Evolutionary conservation across 768 basidiomycete species (phyloP).

Genomic region (Auricularia cornea): DNA sequence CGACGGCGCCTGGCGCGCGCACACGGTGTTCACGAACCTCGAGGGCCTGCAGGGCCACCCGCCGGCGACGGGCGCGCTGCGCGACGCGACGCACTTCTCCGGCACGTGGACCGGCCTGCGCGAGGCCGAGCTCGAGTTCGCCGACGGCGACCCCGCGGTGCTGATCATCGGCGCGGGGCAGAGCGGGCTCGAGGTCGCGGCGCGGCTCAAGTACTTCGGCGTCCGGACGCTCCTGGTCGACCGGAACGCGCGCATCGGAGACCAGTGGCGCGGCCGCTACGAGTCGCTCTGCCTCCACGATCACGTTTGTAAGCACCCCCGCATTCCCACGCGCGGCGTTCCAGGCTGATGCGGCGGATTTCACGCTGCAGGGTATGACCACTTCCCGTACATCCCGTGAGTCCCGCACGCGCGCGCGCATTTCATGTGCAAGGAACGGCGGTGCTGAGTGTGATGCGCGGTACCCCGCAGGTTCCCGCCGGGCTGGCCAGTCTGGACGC

Average conservation of each 20-base stretch:
- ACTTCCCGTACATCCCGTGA: conserved; percentile 55
- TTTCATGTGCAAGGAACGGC: conserved; percentile 10
- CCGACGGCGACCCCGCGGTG: conserved; percentile 44
- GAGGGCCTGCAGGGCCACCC: conserved; percentile 45
- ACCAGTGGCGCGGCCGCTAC: conserved; percentile 61
- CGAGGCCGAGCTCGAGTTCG: conserved; percentile 35
- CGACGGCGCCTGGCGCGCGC: conserved; percentile 47
- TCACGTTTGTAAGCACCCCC: conserved; percentile 46
- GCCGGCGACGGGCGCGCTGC: conserved; percentile 38
- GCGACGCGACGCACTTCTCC: conserved; percentile 37
- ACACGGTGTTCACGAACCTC: conserved; percentile 51
- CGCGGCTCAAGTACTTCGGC: conserved; percentile 52
- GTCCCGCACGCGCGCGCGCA: conserved; percentile 11
- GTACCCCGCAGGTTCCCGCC: conserved; percentile 39
- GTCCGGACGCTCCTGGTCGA: conserved; percentile 55
- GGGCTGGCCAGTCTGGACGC: conserved; percentile 51
- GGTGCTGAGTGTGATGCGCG: neutral
- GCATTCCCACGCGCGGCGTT: too few relatives aligned
- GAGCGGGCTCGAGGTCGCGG: conserved; percentile 53
- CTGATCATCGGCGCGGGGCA: conserved; percentile 61
- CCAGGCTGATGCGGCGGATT: too few relatives aligned
- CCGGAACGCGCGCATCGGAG: conserved; percentile 47
- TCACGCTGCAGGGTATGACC: conserved; percentile 41
- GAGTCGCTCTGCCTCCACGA: conserved; percentile 60
- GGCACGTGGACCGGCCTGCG: conserved; percentile 48